Base-by-base conservation (phyloP, 2,329 filamentous ascomycete species). In the Fusarium staphyleae region DNA sequence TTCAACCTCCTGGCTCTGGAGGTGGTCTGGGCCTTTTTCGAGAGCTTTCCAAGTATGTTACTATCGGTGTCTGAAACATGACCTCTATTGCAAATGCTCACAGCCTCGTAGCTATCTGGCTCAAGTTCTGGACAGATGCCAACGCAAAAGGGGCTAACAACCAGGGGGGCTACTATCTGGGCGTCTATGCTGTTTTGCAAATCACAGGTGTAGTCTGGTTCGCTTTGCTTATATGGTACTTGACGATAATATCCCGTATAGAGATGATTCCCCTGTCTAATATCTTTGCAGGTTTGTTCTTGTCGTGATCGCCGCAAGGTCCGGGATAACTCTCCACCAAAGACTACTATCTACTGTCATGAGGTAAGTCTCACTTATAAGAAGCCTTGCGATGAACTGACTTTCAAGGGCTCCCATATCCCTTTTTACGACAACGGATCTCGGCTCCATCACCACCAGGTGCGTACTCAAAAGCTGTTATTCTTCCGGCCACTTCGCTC, bases 371-470 rank as follows among this genome's bases (percentile, higher is more conserved):
- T 8, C 3, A 2, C 2, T 22, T 8, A 1, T 11, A 5, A 3
- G 3, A 0, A 7, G 7, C 9, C 7, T 14, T 4, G 74, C 2
- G 11, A 9, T 4, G 13, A 18, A 11, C 29, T 62, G 11, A 60
- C 13, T 1, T 15, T 19, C 0, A 51, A 77, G 74, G 19, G 77
- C 77, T 3, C 72, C 75, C 0, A 59, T 78, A 2, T 69, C 67
- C 2, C 76, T 73, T 16, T 78, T 79, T 45, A 74, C 73, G 0
- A 63, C 53, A 3, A 76, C 73, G 0, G 75, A 78, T 13, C 69
- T 66, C 4, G 77, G 77, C 3, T 71, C 70, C 0, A 74, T 76
- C 3, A 66, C 77, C 7, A 79, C 77, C 24, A 66, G 77, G 73
- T 73, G 57, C 61, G 10, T n/a, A 4, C n/a, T 15, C 0, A 3